Conservation (phyloP, 2,329 filamentous ascomycete genomes). For the Fusarium mangiferae region DNA sequence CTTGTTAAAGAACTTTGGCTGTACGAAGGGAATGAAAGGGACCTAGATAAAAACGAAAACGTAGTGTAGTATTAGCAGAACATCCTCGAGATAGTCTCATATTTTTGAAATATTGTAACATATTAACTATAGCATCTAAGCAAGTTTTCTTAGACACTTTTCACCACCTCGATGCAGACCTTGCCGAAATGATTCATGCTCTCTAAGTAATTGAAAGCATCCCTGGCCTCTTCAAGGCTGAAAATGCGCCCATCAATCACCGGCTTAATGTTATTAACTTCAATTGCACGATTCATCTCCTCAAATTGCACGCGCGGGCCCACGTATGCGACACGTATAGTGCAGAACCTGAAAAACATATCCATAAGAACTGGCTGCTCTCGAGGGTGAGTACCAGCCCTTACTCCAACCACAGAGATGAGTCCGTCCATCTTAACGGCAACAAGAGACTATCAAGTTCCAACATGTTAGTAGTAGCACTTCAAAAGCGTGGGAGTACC, state of each 20-base stretch:
- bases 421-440: no score
- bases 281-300: neutral
- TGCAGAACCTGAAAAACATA: no score
- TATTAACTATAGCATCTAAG: neutral
- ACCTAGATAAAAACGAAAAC: no score
- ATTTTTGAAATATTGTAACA: fast-evolving
- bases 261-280: neutral
- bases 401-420: no score
- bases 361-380: no score
- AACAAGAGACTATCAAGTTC: no score
- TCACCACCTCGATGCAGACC: neutral
- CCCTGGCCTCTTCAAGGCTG: neutral
- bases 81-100: neutral
- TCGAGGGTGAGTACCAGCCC: no score
- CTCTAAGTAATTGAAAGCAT: neutral
- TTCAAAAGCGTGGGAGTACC: no score
- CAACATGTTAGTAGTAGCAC: no score
- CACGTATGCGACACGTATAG: neutral
- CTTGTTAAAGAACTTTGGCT: neutral
- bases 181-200: neutral
- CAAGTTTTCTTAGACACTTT: neutral
- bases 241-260: neutral
- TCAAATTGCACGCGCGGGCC: neutral
- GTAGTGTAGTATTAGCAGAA: neutral
- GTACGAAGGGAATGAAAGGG: fast-evolving